phyloP scores from a whole-genome alignment of 2,329 filamentous ascomycete species.

The Alternaria novae-zelandiae region DNA sequence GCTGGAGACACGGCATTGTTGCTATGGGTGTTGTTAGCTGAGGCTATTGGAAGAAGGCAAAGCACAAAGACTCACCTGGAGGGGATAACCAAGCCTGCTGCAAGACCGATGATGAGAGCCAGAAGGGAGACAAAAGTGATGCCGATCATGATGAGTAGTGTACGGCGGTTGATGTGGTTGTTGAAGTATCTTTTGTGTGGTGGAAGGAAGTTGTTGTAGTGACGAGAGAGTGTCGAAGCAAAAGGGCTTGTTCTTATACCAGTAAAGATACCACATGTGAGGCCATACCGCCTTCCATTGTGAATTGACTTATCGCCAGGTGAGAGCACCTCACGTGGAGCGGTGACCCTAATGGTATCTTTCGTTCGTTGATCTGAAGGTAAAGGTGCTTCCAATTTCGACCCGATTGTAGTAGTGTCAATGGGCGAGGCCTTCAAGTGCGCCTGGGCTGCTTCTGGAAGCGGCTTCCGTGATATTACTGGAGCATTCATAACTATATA shows the following conservation, averaged over 20 bases:
- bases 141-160: constrained; percentile 46
- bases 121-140: constrained; percentile 44
- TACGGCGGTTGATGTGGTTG: constrained; percentile 45
- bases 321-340: not conserved
- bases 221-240: constrained; percentile 35
- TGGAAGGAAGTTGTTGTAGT: constrained; percentile 47
- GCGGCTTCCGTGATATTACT: constrained; percentile 28
- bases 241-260: constrained; percentile 14
- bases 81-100: constrained; percentile 45
- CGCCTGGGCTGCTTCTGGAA: constrained; percentile 27
- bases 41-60: not conserved
- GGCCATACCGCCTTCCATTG: constrained; percentile 6
- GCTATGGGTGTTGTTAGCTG: constrained; percentile 25
- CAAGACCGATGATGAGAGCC: constrained; percentile 51
- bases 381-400: not conserved
- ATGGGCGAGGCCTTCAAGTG: constrained; percentile 21
- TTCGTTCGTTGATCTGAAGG: constrained; percentile 1
- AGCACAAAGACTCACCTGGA: constrained; percentile 21
- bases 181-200: constrained; percentile 50
- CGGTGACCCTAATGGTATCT: not conserved
- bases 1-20: constrained; percentile 59
- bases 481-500: constrained; percentile 24
- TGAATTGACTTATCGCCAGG: not conserved
- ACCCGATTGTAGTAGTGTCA: constrained; percentile 1
- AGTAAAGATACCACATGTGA: constrained; percentile 9